These are phyloP conservation scores for Parachlorella kessleri DNA, from an alignment of 139 green algal genomes.

Conservation along the genomic window DNA sequence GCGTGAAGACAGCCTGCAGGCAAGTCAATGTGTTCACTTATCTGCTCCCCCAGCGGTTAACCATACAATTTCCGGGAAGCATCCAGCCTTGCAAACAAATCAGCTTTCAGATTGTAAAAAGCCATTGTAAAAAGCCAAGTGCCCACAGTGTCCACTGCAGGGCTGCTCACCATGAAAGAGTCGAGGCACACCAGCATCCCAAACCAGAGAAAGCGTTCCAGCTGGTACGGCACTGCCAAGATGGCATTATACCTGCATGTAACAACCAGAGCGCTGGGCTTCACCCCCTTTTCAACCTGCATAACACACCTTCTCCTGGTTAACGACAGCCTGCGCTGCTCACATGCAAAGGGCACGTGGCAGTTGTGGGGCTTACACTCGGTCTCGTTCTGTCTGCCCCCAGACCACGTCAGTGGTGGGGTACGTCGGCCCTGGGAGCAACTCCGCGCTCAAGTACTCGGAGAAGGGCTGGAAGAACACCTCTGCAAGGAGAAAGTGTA, in stretches of 20 bases:
- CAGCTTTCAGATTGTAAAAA: too few species aligned
- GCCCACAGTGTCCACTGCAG: too few species aligned
- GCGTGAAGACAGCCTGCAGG: slow-evolving; percentile 73
- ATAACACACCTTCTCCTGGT: too few species aligned
- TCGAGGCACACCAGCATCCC: slow-evolving; percentile 75
- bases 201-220: slow-evolving; percentile 85
- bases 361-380: slow-evolving; percentile 48
- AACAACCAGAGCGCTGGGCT: too few species aligned
- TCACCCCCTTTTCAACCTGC: too few species aligned
- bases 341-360: too few species aligned
- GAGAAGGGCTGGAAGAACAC: slow-evolving; percentile 14
- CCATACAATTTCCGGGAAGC: too few species aligned
- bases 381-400: slow-evolving; percentile 76
- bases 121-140: too few species aligned
- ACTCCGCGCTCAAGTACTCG: slow-evolving; percentile 25
- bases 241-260: slow-evolving; percentile 80
- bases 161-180: slow-evolving; percentile 67
- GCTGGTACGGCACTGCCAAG: slow-evolving; percentile 83
- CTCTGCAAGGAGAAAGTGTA: not conserved
- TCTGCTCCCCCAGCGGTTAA: too few species aligned
- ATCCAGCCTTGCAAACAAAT: too few species aligned
- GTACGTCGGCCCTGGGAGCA: slow-evolving; percentile 37
- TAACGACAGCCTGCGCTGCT: too few species aligned
- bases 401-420: slow-evolving; percentile 69
- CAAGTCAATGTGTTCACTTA: too few species aligned